phyloP scores from a whole-genome alignment of 2,329 filamentous ascomycete species.

The Colletotrichum musae region DNA sequence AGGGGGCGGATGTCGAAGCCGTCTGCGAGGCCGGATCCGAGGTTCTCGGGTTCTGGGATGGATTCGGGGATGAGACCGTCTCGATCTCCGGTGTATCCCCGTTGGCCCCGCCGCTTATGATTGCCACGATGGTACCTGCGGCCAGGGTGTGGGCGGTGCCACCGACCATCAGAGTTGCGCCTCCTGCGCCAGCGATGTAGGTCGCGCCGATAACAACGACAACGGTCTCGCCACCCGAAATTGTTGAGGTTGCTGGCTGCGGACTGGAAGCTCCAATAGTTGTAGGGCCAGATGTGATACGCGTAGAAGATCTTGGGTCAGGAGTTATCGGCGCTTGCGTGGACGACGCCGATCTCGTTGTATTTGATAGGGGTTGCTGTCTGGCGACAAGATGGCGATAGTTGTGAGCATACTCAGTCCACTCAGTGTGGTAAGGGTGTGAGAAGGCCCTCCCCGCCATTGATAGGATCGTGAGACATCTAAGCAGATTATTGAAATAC shows the following conservation, averaged over 20 bases:
- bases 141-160: slow-evolving; percentile 1
- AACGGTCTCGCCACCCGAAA: slow-evolving; percentile 1
- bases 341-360: neutral
- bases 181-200: slow-evolving; percentile 13
- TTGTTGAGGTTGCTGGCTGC: slow-evolving; percentile 2
- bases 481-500: neutral
- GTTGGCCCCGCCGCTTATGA: slow-evolving; percentile 4
- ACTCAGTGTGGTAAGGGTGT: neutral
- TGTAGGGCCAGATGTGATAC: neutral
- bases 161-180: slow-evolving; percentile 8
- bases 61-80: slow-evolving; percentile 4
- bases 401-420: neutral
- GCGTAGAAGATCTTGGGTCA: slow-evolving; percentile 6
- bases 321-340: slow-evolving; percentile 15
- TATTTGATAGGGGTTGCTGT: slow-evolving; percentile 10
- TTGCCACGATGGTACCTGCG: slow-evolving; percentile 15
- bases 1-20: neutral
- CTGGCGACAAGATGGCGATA: neutral
- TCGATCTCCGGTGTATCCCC: slow-evolving; percentile 20
- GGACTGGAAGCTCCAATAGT: slow-evolving; percentile 12
- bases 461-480: neutral
- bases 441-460: neutral
- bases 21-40: neutral
- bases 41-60: neutral
- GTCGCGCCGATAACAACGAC: slow-evolving; percentile 22